A percentile compares a stretch with the other conserved stretches of the same genome.
phyloP scores from a whole-genome alignment of 1,139 yeast species.

The Blastobotrys illinoisensis region DNA sequence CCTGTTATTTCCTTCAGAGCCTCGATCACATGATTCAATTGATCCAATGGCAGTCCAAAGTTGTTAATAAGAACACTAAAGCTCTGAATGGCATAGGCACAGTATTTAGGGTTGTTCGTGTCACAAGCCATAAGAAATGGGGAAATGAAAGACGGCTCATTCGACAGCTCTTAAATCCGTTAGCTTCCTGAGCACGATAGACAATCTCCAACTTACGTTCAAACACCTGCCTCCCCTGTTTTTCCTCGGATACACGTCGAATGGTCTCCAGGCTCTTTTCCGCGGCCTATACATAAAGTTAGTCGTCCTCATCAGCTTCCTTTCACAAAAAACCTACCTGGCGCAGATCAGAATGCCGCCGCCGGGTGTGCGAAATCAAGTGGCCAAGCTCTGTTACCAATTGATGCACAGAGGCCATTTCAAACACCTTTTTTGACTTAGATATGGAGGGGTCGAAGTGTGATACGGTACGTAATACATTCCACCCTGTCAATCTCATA shows the following conservation, averaged over 20 bases:
- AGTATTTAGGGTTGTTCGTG: constrained; percentile 68
- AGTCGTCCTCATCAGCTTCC: not conserved
- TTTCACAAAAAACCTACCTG: constrained; percentile 29
- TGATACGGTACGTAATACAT: not conserved
- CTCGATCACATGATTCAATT: constrained; percentile 52
- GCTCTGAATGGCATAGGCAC: constrained; percentile 65
- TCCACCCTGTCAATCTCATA: not conserved
- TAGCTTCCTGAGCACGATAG: not conserved
- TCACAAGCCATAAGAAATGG: constrained; percentile 75
- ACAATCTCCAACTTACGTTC: not conserved
- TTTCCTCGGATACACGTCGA: not conserved
- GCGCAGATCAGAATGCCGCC: constrained; percentile 62
- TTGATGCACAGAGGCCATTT: constrained; percentile 24
- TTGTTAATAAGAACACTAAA: constrained; percentile 53
- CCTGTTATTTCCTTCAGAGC: constrained; percentile 71
- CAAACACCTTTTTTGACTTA: not conserved
- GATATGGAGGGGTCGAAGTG: not conserved
- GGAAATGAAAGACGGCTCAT: constrained; percentile 48
- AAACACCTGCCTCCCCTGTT: not conserved
- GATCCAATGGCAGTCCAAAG: constrained; percentile 47
- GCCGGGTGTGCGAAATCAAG: constrained; percentile 62
- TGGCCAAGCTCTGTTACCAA: constrained; percentile 47
- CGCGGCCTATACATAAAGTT: constrained; percentile 42
- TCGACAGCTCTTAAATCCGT: constrained; percentile 29
- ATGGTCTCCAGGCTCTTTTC: constrained; percentile 49